Base-by-base conservation (phyloP, 1,284 basidiomycete genomes). In the Inonotus obliquus region DNA sequence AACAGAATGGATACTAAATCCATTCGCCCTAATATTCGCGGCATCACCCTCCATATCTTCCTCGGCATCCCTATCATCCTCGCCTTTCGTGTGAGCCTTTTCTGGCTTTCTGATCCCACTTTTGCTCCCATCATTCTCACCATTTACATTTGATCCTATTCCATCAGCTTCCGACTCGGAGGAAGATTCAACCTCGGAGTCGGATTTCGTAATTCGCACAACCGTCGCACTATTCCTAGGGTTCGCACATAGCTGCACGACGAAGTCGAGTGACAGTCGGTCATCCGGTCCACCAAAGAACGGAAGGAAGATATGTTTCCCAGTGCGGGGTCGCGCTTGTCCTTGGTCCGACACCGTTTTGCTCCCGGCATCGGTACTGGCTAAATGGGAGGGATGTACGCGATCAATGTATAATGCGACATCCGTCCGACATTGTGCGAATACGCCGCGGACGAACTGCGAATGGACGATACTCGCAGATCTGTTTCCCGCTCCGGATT, bases 281-380 rank as follows among this genome's bases (percentile, higher is more conserved):
- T 89, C 87, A 68, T 91, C 87, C 0, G 85, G 81, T 0, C 87
- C 88, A 44, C 87, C 87, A 67, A 87, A 84, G 78, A 90, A 90
- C 9, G 84, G 84, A 38, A 89, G 69, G 70, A 86, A 79, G 59
- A 89, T 70, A 66, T 85, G 83, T 66, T 83, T 77, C 27, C 65
- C 63, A 47, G 69, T 48, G 25, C 44, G 29, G 10, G 54, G 66
- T 73, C 53, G 25, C 13, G 39, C 68, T 67, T 2, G 67, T 65
- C 73, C 72, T 25, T 76, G 76, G 5, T 72, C n/a, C 23, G 17
- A 17, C 53, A 2, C 35, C 53, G 1, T 9, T 19, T 11, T 27
- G n/a, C 9, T 54, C 25, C 35, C 17, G 32, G 35, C 13, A 54
- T 11, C n/a, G 17, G 53, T 13, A n/a, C n/a, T n/a, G n/a, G n/a